Percentiles rank a stretch among this genome's conserved stretches.
Evolutionary conservation across 441 rosid genomes (phyloP).

Genomic region (Populus tomentosa): DNA sequence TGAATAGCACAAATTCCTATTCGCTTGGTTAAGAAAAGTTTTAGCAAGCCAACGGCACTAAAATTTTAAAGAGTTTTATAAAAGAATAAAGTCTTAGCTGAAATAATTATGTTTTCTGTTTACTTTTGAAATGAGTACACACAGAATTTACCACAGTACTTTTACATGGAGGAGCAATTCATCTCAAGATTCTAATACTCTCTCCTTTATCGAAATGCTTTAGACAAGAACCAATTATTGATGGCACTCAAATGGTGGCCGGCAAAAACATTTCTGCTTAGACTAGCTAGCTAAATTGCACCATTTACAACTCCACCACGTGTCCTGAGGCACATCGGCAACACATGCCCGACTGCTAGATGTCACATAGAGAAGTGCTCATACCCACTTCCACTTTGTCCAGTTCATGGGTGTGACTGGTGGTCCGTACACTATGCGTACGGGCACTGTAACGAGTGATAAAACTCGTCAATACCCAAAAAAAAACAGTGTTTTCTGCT

Average conservation of each 20-base stretch:
- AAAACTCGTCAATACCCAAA: no score
- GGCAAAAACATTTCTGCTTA: background rate
- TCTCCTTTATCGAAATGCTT: background rate
- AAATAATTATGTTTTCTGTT: no score
- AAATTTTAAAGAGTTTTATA: no score
- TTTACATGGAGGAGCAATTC: background rate
- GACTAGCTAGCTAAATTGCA: background rate
- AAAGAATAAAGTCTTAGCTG: no score
- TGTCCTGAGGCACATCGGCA: background rate
- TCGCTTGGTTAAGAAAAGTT: no score
- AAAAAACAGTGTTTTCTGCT: no score
- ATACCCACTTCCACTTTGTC: background rate
- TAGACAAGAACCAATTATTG: background rate
- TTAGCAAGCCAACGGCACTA: no score
- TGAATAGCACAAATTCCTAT: background rate
- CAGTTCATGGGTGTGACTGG: background rate
- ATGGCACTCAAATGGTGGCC: background rate
- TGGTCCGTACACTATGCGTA: no score
- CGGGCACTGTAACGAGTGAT: background rate
- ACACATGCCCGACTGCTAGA: background rate
- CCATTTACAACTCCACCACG: background rate
- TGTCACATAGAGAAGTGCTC: background rate
- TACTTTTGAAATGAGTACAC: no score
- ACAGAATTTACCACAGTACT: no score
- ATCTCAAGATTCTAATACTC: no score